phyloP scores from a whole-genome alignment of 139 green algal genomes.

The Trebouxia sp. region DNA sequence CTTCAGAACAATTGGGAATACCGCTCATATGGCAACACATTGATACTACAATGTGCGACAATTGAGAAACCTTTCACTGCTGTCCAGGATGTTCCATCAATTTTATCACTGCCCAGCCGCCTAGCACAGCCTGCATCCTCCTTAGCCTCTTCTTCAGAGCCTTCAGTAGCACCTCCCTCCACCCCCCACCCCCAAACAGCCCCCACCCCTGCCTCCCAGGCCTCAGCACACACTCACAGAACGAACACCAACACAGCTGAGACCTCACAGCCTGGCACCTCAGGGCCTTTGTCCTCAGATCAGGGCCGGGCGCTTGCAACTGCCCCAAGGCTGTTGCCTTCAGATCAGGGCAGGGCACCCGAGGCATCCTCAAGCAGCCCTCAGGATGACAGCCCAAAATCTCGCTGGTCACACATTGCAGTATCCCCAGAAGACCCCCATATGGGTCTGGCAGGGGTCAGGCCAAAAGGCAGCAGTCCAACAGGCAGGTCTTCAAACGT shows the following conservation, averaged over 20 bases:
- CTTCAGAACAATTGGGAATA: too few relatives aligned
- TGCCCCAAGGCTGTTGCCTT: neutral
- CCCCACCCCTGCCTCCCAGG: neutral
- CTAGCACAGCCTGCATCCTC: neutral
- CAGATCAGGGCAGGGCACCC: neutral
- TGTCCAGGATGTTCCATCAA: neutral
- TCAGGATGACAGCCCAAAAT: neutral
- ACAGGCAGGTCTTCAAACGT: too few relatives aligned
- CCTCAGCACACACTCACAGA: neutral
- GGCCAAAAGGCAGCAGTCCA: neutral
- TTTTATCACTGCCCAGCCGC: neutral
- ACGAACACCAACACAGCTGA: neutral
- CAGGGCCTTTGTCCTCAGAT: neutral
- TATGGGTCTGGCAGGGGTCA: neutral
- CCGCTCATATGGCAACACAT: too few relatives aligned
- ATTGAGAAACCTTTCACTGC: neutral
- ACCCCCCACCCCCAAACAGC: neutral
- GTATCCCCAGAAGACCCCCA: neutral
- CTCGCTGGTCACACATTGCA: neutral
- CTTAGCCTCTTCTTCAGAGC: neutral
- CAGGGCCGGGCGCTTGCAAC: neutral
- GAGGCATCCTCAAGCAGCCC: neutral
- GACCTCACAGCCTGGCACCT: neutral
- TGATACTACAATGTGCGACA: too few relatives aligned
- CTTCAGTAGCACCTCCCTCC: neutral